Evolutionary conservation across 768 basidiomycete genomes (phyloP).

Genomic region (Mycena pura): DNA sequence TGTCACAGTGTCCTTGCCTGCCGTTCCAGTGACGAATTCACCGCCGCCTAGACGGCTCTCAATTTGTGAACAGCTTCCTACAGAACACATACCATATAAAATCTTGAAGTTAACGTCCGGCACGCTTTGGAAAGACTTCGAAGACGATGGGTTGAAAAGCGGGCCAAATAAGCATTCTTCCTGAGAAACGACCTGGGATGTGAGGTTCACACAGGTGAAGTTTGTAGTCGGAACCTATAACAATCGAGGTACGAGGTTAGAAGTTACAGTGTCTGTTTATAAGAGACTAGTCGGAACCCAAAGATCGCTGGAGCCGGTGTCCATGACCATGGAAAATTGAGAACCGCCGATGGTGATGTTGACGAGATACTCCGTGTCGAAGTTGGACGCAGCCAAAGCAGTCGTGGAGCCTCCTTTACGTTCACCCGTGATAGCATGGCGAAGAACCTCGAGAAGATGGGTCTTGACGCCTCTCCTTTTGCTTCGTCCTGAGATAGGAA

Average conservation of each 20-base stretch:
- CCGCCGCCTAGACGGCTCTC: too few relatives aligned
- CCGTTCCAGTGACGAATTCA: conserved; percentile 26
- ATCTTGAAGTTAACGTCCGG: conserved; percentile 32
- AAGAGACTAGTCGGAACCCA: too few relatives aligned
- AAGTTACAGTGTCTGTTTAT: conserved; percentile 21
- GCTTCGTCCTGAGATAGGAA: conserved; percentile 11
- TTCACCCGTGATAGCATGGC: neutral
- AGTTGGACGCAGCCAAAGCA: conserved; percentile 19
- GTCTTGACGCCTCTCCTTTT: conserved; percentile 21
- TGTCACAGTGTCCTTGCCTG: conserved; percentile 31
- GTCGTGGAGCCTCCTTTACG: conserved; percentile 18
- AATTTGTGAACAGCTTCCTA: conserved; percentile 15
- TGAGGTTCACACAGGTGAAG: conserved; percentile 25
- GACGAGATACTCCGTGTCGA: conserved; percentile 27
- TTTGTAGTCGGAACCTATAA: neutral
- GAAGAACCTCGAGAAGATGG: neutral
- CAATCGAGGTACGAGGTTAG: neutral
- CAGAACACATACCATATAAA: conserved; percentile 27
- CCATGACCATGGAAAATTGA: conserved; percentile 24
- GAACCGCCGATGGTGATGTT: conserved; percentile 28
- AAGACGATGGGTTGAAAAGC: conserved; percentile 23
- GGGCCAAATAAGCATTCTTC: conserved; percentile 28
- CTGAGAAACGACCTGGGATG: conserved; percentile 7
- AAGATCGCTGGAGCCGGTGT: too few relatives aligned
- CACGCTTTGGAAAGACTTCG: conserved; percentile 23